Base-by-base conservation (phyloP, 495 filamentous ascomycete genomes). In the Xylaria palmicola region DNA sequence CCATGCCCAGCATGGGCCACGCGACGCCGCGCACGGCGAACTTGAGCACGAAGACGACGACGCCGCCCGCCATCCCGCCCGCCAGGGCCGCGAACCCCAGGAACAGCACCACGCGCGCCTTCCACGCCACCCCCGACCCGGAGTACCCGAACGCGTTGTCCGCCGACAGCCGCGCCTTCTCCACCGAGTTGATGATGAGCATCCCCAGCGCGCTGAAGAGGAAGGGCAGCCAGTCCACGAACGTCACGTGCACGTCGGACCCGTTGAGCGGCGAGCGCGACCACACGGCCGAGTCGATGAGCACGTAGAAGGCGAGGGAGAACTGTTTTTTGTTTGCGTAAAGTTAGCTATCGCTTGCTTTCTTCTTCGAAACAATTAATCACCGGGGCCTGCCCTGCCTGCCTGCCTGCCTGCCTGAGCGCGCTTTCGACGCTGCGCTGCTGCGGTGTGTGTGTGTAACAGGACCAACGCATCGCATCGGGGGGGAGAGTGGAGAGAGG, bases 101-200 rank as follows among this genome's bases (percentile, higher is more conserved):
- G 75, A 99, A 99, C 55, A 99, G 80, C 65, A 99, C 92, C 69
- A 98, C 86, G 59, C 90, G 82, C 43, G 95, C 95, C 79, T 97
- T 97, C 94, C 94, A 97, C 12, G 93, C 91, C 37, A 97, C 93
- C 1, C 91, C 90, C 34, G 79, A 84, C 0, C 95, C 93, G 30
- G 83, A 87, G 72, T 98, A 97, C 66, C 84, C 88, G 75, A 90
- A 98, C 65, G 81, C 88, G 74, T 98, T 88, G 74, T 98, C 94
- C 43, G 88, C 89, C 59, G 86, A 88, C 67, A 99, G 78, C 19
- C 92, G 82, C 12, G 87, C 83, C 81, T 98, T 98, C 73, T 99
- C 95, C 65, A 99, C 96, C 58, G 86, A 90, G 81, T 98, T 99
- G 85, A 99, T 98, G 65, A 98, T 92, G 7, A 98, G 88, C 95